Conservation (phyloP, 768 basidiomycete species). For the Serendipita sp. region DNA sequence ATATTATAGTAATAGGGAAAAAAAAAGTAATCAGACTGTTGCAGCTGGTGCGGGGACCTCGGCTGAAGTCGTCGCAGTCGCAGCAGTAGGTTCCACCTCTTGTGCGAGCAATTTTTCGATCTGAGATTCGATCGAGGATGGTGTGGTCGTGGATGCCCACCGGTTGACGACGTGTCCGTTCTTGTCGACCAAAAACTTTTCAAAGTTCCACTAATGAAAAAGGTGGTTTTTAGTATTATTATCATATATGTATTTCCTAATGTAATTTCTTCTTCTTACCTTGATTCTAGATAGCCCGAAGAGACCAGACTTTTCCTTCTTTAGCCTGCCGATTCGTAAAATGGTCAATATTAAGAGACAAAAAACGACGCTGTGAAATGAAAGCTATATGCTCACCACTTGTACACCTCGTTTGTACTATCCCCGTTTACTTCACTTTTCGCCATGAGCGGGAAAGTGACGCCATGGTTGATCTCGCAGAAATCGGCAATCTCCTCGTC, state of each 20-base stretch:
- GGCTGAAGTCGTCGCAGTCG: neutral
- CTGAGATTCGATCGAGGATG: slow-evolving; percentile 42
- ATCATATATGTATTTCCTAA: neutral
- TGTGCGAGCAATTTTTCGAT: slow-evolving; percentile 40
- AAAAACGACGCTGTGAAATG: neutral
- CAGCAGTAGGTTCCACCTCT: neutral
- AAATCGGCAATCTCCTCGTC: slow-evolving; percentile 60
- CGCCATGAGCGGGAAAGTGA: slow-evolving; percentile 80
- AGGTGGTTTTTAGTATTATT: neutral
- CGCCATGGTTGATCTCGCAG: slow-evolving; percentile 72
- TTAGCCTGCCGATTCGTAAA: slow-evolving; percentile 53
- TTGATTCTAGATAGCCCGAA: slow-evolving; percentile 60
- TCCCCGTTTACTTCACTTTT: slow-evolving; percentile 91
- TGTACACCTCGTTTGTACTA: slow-evolving; percentile 44
- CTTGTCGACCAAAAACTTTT: slow-evolving; percentile 66
- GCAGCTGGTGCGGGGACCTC: neutral
- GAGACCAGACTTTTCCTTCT: slow-evolving; percentile 58
- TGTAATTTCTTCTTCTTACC: slow-evolving; percentile 23
- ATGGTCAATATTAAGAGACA: neutral
- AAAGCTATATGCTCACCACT: neutral
- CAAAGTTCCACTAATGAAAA: slow-evolving; percentile 64
- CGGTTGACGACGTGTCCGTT: slow-evolving; percentile 58
- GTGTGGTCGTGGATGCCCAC: slow-evolving; percentile 65
- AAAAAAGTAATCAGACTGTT: neutral
- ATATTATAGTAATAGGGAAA: neutral